A percentile compares a stretch with the other conserved stretches of the same genome.
Conservation (phyloP, 2,329 filamentous ascomycete species). For the Trichoderma sp. region DNA sequence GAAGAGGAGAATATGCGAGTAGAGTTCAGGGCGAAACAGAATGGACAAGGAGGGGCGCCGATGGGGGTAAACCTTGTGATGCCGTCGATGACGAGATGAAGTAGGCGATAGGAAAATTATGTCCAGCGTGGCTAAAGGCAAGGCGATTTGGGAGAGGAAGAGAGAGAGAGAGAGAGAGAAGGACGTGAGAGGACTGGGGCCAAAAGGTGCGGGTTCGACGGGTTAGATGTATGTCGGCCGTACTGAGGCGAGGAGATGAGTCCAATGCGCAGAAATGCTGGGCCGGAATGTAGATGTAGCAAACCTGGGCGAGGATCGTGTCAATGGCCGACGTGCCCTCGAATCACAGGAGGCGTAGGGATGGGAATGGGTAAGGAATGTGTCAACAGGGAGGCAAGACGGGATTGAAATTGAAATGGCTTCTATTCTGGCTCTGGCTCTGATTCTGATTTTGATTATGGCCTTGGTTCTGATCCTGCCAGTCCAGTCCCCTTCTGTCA, state of each 20-base stretch:
- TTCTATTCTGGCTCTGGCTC: not conserved
- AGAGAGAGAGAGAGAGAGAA: not conserved
- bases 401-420: not conserved
- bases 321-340: slow-evolving; percentile 20
- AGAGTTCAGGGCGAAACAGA: not conserved
- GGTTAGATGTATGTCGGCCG: slow-evolving; percentile 18
- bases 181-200: not conserved
- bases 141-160: not conserved
- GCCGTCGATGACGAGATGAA: not conserved
- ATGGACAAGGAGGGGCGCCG: not conserved
- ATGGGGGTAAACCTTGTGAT: not conserved
- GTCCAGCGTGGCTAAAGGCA: not conserved
- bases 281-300: slow-evolving; percentile 20
- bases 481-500: not conserved
- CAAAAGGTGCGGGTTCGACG: not conserved
- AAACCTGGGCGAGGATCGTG: slow-evolving; percentile 16
- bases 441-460: not conserved
- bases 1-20: not conserved
- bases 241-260: slow-evolving; percentile 12
- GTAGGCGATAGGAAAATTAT: not conserved
- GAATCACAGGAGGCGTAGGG: slow-evolving; percentile 31
- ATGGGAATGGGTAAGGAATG: slow-evolving; percentile 35
- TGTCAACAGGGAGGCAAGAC: slow-evolving; percentile 20
- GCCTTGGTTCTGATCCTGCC: not conserved
- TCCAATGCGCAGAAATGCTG: slow-evolving; percentile 13